A percentile compares a stretch with the other conserved stretches of the same genome.
Conservation (phyloP, 495 filamentous ascomycete species). For the Penicillium cataractarum region DNA sequence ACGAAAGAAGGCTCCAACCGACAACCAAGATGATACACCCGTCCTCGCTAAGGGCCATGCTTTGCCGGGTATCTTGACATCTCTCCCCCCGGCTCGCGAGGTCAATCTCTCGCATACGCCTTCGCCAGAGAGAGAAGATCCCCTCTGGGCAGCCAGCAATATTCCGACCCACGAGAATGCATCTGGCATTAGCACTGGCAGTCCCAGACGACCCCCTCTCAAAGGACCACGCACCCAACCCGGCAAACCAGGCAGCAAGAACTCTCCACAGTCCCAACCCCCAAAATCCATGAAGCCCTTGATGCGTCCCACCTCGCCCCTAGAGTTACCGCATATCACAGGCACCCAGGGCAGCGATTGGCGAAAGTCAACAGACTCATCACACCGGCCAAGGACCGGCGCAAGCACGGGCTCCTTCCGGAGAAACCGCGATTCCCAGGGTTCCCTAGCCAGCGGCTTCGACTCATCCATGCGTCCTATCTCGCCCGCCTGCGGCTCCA, state of each 20-base stretch:
- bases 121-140: constrained; percentile 35
- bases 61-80: constrained; percentile 36
- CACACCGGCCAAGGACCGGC: constrained; percentile 24
- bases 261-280: constrained; percentile 17
- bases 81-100: constrained; percentile 25
- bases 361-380: constrained; percentile 27
- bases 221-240: constrained; percentile 48
- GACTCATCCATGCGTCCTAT: constrained; percentile 6
- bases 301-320: constrained; percentile 16
- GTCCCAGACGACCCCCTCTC: constrained; percentile 40
- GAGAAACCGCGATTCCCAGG: constrained; percentile 13
- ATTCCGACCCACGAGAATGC: constrained; percentile 27
- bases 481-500: constrained; percentile 5
- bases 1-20: constrained; percentile 24
- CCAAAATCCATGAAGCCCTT: constrained; percentile 23
- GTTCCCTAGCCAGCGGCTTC: constrained; percentile 14
- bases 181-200: constrained; percentile 35
- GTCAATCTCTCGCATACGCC: constrained; percentile 37
- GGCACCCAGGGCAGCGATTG: constrained; percentile 34
- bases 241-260: constrained; percentile 26
- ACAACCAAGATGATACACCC: constrained; percentile 12
- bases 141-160: constrained; percentile 36
- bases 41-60: constrained; percentile 10
- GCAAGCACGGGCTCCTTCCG: constrained; percentile 11
- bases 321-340: constrained; percentile 24